Base-by-base conservation (phyloP, 495 filamentous ascomycete genomes). In the Hyaloscypha hepaticicola region DNA sequence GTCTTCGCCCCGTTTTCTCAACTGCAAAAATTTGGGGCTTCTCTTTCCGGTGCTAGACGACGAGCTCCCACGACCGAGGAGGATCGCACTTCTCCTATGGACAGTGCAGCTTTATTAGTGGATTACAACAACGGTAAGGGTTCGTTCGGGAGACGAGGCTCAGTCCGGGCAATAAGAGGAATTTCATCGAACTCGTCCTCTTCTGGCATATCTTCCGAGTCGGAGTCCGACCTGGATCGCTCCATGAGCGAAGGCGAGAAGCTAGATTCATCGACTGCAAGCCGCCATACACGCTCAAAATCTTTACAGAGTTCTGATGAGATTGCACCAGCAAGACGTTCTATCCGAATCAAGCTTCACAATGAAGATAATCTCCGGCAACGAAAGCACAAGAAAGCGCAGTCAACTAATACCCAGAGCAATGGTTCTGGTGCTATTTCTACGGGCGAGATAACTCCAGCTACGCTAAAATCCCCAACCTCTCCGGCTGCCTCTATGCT, bases 291-390 rank as follows among this genome's bases (percentile, higher is more conserved):
- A 62, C 64, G 71, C 31, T 67, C 71, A 50, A 73, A 69, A 45
- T 66, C 70, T 51, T 73, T 31, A 5, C 65, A 70, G 53, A 48
- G 34, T 38, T 52, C 59, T 6, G 91, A 86, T 73, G 91, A 85
- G 64, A 81, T 80, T 63, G 77, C 81, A 55, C 90, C 86, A 64
- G 75, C 87, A 3, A 85, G 91, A 66, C 85, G 92, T 31, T 94
- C 92, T 19, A 96, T 97, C 66, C 84, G 92, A 29, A 96, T 98
- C 69, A 96, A 96, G 74, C 81, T 96, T 16, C 85, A 93, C 75
- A 90, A 91, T 67, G 93, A 97, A 72, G 91, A 96, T 53, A 78
- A 80, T 2, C 74, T 83, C 64, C 79, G 82, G 65, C 82, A 85
- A 68, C 84, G 88, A 66, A 89, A 86, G 69, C 83, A 84, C 68